Conservation (phyloP, 495 filamentous ascomycete species). For the Xylona heveae region DNA sequence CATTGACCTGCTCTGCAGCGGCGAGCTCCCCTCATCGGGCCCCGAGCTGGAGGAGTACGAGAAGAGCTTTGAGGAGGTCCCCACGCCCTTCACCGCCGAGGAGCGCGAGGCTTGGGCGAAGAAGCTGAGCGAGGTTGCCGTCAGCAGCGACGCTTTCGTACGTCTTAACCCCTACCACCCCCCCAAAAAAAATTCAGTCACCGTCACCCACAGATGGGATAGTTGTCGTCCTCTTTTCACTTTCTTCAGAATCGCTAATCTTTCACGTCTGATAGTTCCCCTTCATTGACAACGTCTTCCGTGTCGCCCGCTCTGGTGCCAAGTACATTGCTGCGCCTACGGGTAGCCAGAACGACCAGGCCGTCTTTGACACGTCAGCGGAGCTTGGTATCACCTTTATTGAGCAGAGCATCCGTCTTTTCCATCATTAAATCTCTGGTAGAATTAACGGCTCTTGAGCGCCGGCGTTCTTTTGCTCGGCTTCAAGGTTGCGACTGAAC, state of each 20-base stretch:
- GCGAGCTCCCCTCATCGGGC: conserved; percentile 59
- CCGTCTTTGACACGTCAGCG: conserved; percentile 81
- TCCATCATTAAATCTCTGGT: conserved; percentile 89
- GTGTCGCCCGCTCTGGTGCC: conserved; percentile 65
- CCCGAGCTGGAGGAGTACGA: conserved; percentile 74
- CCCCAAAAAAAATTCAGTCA: no score
- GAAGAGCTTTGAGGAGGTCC: conserved; percentile 80
- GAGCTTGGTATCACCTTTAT: conserved; percentile 82
- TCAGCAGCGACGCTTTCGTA: conserved; percentile 90
- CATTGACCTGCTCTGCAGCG: conserved; percentile 84
- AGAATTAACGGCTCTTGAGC: no score
- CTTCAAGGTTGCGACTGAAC: no score
- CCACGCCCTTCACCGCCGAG: conserved; percentile 54
- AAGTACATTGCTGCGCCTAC: conserved; percentile 90
- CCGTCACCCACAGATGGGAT: not conserved
- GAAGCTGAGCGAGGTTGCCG: conserved; percentile 60
- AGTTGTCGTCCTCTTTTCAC: not conserved
- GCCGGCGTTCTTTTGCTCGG: no score
- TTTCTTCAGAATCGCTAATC: conserved; percentile 3
- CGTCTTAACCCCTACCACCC: no score
- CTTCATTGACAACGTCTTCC: conserved; percentile 93
- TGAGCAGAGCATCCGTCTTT: conserved; percentile 69
- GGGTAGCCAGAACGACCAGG: conserved; percentile 79
- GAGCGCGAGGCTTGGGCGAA: conserved; percentile 69
- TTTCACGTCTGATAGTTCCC: conserved; percentile 46